Evolutionary conservation across 1,284 basidiomycete species (phyloP).

Genomic region (Ustilago hordei): DNA sequence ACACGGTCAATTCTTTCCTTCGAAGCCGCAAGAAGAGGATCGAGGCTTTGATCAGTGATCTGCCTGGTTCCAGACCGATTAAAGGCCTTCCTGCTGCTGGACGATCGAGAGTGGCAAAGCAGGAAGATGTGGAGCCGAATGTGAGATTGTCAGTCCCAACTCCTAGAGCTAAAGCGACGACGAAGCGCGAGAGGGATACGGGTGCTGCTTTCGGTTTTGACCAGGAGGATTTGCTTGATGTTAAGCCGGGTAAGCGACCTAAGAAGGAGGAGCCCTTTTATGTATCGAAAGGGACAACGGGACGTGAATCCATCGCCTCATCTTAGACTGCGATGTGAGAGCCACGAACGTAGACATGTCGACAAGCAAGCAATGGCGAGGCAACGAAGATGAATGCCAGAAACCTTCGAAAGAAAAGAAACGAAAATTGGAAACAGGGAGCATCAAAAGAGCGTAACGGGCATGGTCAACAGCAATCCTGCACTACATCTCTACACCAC

Average conservation of each 20-base stretch:
- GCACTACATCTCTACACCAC: too few species aligned
- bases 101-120: neutral
- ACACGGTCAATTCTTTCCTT: constrained; percentile 14
- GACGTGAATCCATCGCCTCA: neutral
- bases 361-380: neutral
- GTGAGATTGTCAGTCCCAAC: neutral
- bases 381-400: too few species aligned
- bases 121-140: neutral
- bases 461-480: too few species aligned
- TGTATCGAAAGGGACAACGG: too few species aligned
- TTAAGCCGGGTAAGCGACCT: neutral
- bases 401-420: neutral
- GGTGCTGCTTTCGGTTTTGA: neutral
- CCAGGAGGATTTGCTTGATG: constrained; percentile 6
- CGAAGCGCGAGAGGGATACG: neutral
- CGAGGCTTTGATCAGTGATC: neutral
- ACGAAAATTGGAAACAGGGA: neutral
- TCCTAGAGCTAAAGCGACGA: neutral
- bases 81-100: neutral
- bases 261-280: constrained; percentile 22
- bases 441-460: neutral
- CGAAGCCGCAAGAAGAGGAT: constrained; percentile 2
- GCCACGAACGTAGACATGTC: neutral
- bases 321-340: neutral
- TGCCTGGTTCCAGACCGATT: constrained; percentile 7